Evolutionary conservation across 2,329 filamentous ascomycete genomes (phyloP).

Genomic region (Trichoderma hamatum): DNA sequence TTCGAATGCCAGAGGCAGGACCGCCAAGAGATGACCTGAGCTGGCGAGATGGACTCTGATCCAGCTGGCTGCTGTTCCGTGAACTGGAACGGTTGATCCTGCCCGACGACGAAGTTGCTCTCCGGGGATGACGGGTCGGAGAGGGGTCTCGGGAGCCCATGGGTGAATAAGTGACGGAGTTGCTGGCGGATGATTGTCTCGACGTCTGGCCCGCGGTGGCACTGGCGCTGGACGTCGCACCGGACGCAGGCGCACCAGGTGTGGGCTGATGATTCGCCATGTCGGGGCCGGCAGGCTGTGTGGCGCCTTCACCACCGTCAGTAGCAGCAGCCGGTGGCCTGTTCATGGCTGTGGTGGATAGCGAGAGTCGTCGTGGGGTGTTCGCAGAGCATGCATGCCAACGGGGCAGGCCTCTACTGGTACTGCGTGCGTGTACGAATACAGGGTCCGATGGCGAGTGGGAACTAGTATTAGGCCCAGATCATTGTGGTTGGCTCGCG

Average conservation of each 20-base stretch:
- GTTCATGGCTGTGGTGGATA: slow-evolving; percentile 40
- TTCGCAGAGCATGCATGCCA: slow-evolving; percentile 41
- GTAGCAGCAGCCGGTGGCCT: slow-evolving; percentile 27
- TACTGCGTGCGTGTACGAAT: slow-evolving; percentile 30
- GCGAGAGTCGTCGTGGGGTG: slow-evolving; percentile 33
- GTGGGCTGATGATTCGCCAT: slow-evolving; percentile 30
- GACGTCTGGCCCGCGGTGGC: slow-evolving; percentile 38
- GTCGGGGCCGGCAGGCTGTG: slow-evolving; percentile 30
- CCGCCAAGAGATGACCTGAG: slow-evolving; percentile 52
- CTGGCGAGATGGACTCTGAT: slow-evolving; percentile 63
- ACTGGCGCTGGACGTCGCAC: slow-evolving; percentile 26
- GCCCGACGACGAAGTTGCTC: slow-evolving; percentile 41
- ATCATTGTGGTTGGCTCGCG: slow-evolving; percentile 44
- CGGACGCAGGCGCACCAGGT: slow-evolving; percentile 24
- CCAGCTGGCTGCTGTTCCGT: slow-evolving; percentile 66
- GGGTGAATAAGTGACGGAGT: slow-evolving; percentile 44
- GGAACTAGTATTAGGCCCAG: slow-evolving; percentile 33
- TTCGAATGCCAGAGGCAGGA: slow-evolving; percentile 65
- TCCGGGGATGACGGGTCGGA: slow-evolving; percentile 46
- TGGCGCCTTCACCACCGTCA: slow-evolving; percentile 28
- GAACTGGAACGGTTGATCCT: slow-evolving; percentile 53
- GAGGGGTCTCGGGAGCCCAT: slow-evolving; percentile 52
- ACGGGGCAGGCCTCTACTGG: slow-evolving; percentile 35
- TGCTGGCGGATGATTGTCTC: slow-evolving; percentile 43
- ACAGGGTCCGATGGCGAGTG: slow-evolving; percentile 32